Evolutionary conservation across 2,329 filamentous ascomycete genomes (phyloP).

Genomic region (Gnomoniopsis sp.): DNA sequence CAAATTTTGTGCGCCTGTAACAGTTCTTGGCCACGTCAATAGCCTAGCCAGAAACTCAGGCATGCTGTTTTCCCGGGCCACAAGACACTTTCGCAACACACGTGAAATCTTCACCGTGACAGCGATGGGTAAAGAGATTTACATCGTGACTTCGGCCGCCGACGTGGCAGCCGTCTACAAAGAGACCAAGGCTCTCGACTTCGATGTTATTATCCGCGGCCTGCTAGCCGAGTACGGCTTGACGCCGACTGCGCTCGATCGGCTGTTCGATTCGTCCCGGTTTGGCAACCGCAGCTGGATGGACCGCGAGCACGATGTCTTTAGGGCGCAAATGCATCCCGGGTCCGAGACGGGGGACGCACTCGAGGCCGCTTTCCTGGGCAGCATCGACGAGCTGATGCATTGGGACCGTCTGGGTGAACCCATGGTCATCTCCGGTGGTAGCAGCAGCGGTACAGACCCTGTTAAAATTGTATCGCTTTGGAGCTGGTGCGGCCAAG

Average conservation of each 20-base stretch:
- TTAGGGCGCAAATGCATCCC: conserved; percentile 2
- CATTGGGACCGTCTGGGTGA: not conserved
- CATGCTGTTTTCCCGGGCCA: not conserved
- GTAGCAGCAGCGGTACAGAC: not conserved
- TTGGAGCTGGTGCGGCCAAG: not conserved
- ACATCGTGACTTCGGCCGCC: conserved; percentile 2
- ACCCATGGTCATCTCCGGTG: not conserved
- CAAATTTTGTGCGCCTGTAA: not conserved
- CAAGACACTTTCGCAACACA: not conserved
- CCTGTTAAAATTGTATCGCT: not conserved
- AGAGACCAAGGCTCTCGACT: not conserved
- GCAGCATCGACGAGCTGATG: not conserved
- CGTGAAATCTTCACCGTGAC: conserved; percentile 1
- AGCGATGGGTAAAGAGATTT: not conserved
- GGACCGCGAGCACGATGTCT: not conserved
- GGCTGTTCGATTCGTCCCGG: not conserved
- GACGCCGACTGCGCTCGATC: not conserved
- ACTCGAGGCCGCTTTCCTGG: not conserved
- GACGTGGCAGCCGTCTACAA: not conserved
- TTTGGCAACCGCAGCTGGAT: not conserved
- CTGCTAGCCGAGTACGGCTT: not conserved
- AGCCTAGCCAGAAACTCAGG: too few species aligned
- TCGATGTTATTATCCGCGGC: not conserved
- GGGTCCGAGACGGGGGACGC: not conserved
- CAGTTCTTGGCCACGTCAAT: not conserved